Evolutionary conservation across 129 eudicot genomes (phyloP).

Genomic region (Lactuca sativa): DNA sequence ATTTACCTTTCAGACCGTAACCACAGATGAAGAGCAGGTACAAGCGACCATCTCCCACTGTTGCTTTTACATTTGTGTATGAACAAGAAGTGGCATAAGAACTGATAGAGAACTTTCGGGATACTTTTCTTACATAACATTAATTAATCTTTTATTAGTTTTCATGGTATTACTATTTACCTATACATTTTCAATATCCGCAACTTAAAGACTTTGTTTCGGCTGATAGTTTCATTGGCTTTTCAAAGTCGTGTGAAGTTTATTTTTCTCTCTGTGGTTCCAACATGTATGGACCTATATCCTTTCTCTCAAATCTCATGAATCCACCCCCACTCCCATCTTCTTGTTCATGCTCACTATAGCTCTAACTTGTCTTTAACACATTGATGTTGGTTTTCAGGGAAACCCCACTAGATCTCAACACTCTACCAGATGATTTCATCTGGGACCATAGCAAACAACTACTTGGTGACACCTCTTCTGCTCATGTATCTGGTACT

Average conservation of each 20-base stretch:
- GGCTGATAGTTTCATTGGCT: slow-evolving; percentile 8
- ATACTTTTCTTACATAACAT: slow-evolving; percentile 16
- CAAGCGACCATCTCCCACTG: slow-evolving; percentile 31
- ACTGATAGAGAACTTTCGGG: slow-evolving; percentile 47
- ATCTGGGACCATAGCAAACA: slow-evolving; percentile 55
- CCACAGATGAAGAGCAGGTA: slow-evolving; percentile 29
- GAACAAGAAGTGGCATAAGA: slow-evolving; percentile 39
- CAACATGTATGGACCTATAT: slow-evolving; percentile 27
- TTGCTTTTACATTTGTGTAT: slow-evolving; percentile 29
- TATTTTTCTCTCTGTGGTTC: slow-evolving; percentile 47
- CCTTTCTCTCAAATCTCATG: too few relatives aligned
- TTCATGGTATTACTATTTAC: neutral
- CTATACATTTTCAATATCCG: neutral
- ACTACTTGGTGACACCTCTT: slow-evolving; percentile 52
- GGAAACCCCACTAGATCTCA: slow-evolving; percentile 79
- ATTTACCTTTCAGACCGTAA: slow-evolving; percentile 19
- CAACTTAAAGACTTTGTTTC: slow-evolving; percentile 19
- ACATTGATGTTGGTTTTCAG: slow-evolving; percentile 43
- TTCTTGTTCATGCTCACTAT: slow-evolving; percentile 1
- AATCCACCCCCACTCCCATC: neutral
- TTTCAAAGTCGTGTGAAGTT: slow-evolving; percentile 1
- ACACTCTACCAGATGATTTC: slow-evolving; percentile 85
- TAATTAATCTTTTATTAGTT: slow-evolving; percentile 37
- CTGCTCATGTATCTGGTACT: slow-evolving; percentile 52
- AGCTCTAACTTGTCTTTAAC: neutral